Conservation (phyloP, 176 grass and related monocot species). For the Juncus inflexus region DNA sequence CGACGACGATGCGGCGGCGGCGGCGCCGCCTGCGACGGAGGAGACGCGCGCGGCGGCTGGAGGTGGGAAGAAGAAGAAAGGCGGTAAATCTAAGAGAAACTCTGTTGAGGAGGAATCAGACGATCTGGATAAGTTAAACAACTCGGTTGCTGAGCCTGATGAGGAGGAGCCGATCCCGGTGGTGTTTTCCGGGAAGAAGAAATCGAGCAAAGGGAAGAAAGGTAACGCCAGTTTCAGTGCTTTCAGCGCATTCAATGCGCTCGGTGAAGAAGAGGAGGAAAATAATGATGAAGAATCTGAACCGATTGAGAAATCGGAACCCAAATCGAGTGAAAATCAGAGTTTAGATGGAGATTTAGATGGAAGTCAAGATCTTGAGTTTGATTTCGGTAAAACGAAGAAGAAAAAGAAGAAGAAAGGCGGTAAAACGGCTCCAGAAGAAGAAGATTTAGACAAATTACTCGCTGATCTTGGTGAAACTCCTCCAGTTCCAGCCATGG, state of each 20-base stretch:
- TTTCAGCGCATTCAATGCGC: constrained; percentile 52
- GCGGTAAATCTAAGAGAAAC: constrained; percentile 31
- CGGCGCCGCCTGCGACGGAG: constrained; percentile 22
- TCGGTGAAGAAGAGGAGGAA: constrained; percentile 44
- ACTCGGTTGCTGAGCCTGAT: constrained; percentile 9
- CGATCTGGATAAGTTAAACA: constrained; percentile 23
- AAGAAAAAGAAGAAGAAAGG: constrained; percentile 79
- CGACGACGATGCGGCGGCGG: constrained; percentile 29
- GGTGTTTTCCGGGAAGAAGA: constrained; percentile 90
- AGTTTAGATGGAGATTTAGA: constrained; percentile 33
- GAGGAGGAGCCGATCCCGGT: constrained; percentile 56
- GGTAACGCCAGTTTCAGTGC: constrained; percentile 31
- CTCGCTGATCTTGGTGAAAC: constrained; percentile 38
- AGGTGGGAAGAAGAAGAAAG: constrained; percentile 70
- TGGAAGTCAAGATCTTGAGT: constrained; percentile 37
- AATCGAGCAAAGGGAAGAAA: constrained; percentile 67
- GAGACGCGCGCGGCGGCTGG: constrained; percentile 44
- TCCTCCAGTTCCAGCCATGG: background rate
- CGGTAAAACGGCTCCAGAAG: constrained; percentile 43
- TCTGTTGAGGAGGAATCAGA: constrained; percentile 36
- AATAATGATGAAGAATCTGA: constrained; percentile 29
- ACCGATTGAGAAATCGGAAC: constrained; percentile 8
- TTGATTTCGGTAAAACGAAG: constrained; percentile 60
- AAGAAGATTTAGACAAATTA: constrained; percentile 59
- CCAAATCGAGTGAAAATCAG: constrained; percentile 18